phyloP scores from a whole-genome alignment of 163 green algal species.

The Prototheca wickerhamii region DNA sequence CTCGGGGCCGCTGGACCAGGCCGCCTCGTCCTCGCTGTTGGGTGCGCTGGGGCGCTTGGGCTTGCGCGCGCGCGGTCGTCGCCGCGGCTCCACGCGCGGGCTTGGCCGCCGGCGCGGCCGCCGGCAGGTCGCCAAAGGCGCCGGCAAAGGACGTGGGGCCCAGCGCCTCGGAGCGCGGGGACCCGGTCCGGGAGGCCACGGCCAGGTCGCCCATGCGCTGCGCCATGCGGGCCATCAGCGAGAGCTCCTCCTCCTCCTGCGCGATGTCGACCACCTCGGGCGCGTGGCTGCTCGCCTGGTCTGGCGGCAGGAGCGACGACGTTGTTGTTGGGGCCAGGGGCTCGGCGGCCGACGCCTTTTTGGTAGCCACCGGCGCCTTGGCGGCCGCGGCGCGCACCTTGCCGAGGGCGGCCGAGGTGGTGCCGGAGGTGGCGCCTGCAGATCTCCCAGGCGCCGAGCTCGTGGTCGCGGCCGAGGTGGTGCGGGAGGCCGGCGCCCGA shows the following conservation, averaged over 20 bases:
- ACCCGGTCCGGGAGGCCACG: neutral
- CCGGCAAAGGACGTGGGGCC: neutral
- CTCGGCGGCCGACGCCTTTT: too few relatives aligned
- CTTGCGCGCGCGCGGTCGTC: neutral
- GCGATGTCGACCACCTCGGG: neutral
- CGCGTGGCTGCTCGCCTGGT: neutral
- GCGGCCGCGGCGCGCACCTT: too few relatives aligned
- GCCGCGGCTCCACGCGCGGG: slow-evolving; percentile 2
- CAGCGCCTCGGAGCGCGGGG: neutral
- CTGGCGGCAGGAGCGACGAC: too few relatives aligned
- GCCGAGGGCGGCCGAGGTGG: too few relatives aligned
- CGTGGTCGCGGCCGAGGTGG: neutral
- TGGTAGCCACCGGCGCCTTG: too few relatives aligned
- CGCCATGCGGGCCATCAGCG: slow-evolving; percentile 31
- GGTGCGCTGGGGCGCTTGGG: slow-evolving; percentile 7
- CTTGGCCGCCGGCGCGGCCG: slow-evolving; percentile 5
- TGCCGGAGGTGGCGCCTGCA: too few relatives aligned
- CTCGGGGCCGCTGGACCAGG: too few relatives aligned
- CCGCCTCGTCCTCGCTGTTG: slow-evolving; percentile 10
- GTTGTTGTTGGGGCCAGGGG: neutral
- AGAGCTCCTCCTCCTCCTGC: slow-evolving; percentile 21
- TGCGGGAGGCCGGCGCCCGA: neutral
- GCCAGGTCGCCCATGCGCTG: slow-evolving; percentile 21
- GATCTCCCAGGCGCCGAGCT: neutral
- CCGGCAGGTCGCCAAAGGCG: neutral